Percentiles rank a stretch among this genome's conserved stretches.
phyloP scores from a whole-genome alignment of 148 eudicot genomes.

The Simmondsia chinensis region DNA sequence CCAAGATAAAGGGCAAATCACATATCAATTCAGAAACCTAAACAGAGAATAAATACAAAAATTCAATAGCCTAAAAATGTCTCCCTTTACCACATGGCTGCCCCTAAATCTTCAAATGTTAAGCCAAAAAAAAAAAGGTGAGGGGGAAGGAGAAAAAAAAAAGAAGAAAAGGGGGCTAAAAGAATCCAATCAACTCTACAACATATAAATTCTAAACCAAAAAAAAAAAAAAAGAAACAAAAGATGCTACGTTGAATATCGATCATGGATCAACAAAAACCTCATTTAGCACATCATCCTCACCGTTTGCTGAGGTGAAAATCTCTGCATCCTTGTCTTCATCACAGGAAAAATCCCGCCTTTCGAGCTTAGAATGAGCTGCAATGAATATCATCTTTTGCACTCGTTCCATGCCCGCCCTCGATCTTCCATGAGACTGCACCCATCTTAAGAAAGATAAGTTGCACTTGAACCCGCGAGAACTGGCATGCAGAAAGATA shows the following conservation, averaged over 20 bases:
- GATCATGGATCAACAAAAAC: slow-evolving; percentile 58
- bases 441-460: slow-evolving; percentile 50
- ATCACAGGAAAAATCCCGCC: slow-evolving; percentile 34
- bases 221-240: slow-evolving; percentile 9
- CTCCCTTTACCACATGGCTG: slow-evolving; percentile 4
- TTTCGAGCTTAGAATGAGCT: slow-evolving; percentile 70
- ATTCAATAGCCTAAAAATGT: slow-evolving; percentile 14
- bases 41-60: slow-evolving; percentile 8
- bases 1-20: not conserved
- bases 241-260: slow-evolving; percentile 32
- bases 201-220: slow-evolving; percentile 12
- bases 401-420: slow-evolving; percentile 54
- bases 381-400: slow-evolving; percentile 84
- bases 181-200: slow-evolving; percentile 23
- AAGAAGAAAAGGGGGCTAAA: slow-evolving; percentile 9
- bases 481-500: slow-evolving; percentile 79
- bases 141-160: slow-evolving; percentile 4
- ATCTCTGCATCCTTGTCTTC: slow-evolving; percentile 53
- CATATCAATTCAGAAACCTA: slow-evolving; percentile 1
- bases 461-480: slow-evolving; percentile 65
- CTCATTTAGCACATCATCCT: slow-evolving; percentile 55
- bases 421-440: slow-evolving; percentile 34
- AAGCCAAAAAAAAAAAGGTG: not conserved
- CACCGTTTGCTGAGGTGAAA: slow-evolving; percentile 41
- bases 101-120: slow-evolving; percentile 12